A percentile compares a stretch with the other conserved stretches of the same genome.
These are phyloP conservation scores for Clavispora fructus DNA, from an alignment of 805 yeast genomes.

Conservation along the genomic window DNA sequence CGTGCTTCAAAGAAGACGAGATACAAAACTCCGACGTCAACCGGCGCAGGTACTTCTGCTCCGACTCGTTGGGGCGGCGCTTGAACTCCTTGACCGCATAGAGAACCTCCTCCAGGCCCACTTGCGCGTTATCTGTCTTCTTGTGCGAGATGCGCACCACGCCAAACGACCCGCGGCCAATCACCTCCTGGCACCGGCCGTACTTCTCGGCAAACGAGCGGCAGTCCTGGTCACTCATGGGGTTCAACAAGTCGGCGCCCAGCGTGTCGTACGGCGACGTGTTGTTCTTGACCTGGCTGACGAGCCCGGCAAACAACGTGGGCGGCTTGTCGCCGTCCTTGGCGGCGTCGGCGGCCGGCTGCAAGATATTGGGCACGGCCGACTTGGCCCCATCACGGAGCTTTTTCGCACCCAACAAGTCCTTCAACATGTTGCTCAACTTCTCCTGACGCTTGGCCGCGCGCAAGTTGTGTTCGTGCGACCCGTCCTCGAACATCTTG, in stretches of 20 bases:
- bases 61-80: conserved; percentile 53
- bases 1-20: conserved; percentile 70
- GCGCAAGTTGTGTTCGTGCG: conserved; percentile 74
- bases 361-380: conserved; percentile 65
- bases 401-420: conserved; percentile 68
- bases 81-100: conserved; percentile 89
- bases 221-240: conserved; percentile 25
- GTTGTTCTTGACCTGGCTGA: conserved; percentile 48
- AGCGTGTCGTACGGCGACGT: conserved; percentile 21
- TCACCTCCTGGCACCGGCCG: conserved; percentile 90
- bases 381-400: conserved; percentile 65
- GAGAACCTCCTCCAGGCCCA: conserved; percentile 38
- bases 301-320: conserved; percentile 63
- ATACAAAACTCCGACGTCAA: conserved; percentile 81
- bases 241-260: conserved; percentile 8
- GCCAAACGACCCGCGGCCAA: conserved; percentile 93
- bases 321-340: conserved; percentile 48
- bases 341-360: conserved; percentile 15
- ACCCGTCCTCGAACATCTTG: conserved; percentile 57
- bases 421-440: conserved; percentile 67
- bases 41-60: conserved; percentile 63
- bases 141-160: conserved; percentile 86
- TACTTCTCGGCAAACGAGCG: conserved; percentile 78
- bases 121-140: conserved; percentile 25
- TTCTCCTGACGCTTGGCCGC: conserved; percentile 78